Evolutionary conservation across 768 basidiomycete species (phyloP).

Genomic region (Cyathus striatus): DNA sequence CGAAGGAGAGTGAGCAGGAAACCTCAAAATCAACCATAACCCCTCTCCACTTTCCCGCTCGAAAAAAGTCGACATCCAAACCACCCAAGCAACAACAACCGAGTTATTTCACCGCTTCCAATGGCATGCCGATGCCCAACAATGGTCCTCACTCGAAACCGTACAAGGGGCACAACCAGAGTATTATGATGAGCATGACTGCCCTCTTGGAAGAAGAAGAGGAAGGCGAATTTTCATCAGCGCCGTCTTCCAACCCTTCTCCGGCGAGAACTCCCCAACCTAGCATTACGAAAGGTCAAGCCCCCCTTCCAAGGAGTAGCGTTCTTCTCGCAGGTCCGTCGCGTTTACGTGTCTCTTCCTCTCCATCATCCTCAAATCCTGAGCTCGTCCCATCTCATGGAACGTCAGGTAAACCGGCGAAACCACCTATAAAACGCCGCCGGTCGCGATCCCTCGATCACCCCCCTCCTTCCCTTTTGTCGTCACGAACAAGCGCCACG

Average conservation of each 20-base stretch:
- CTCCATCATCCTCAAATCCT: no score
- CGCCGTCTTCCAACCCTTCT: background rate
- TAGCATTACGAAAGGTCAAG: background rate
- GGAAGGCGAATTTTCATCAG: slow-evolving; percentile 10
- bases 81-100: slow-evolving; percentile 2
- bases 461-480: no score
- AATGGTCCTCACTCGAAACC: background rate
- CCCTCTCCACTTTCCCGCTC: background rate
- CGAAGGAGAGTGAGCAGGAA: slow-evolving; percentile 3
- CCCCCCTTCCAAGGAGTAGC: background rate
- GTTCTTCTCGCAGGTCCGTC: background rate
- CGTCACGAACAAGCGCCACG: no score
- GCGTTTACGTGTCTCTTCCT: background rate
- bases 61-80: background rate
- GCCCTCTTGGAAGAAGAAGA: slow-evolving; percentile 52
- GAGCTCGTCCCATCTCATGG: no score
- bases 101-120: background rate
- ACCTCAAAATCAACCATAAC: slow-evolving; percentile 12
- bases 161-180: slow-evolving; percentile 8
- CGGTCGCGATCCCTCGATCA: no score
- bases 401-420: no score
- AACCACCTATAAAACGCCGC: no score
- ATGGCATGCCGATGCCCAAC: background rate
- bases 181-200: slow-evolving; percentile 49
- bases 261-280: background rate